A percentile compares a stretch with the other conserved stretches of the same genome.
These are phyloP conservation scores for Bifiguratus adelaidae DNA, from an alignment of 192 early-diverging fungal species.

Conservation along the genomic window DNA sequence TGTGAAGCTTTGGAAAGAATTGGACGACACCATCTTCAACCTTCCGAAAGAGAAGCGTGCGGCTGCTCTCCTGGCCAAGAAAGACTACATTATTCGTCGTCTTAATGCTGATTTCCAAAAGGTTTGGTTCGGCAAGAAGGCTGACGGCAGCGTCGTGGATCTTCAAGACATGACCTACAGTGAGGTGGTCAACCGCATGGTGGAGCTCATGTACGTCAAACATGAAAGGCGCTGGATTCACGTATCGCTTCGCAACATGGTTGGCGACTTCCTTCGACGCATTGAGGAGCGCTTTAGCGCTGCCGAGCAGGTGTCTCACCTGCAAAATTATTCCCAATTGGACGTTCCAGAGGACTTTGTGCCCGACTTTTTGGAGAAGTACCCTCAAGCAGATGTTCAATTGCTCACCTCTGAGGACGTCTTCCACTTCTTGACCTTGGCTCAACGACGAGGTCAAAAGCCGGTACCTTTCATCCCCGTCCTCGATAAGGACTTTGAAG, in stretches of 20 bases:
- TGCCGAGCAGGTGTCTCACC: slow-evolving; percentile 37
- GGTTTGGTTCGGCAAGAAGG: slow-evolving; percentile 90
- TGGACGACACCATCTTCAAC: slow-evolving; percentile 70
- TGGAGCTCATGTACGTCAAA: slow-evolving; percentile 69
- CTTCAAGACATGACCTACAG: slow-evolving; percentile 91
- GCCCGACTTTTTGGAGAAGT: slow-evolving; percentile 55
- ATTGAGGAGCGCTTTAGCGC: slow-evolving; percentile 82
- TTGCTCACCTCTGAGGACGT: slow-evolving; percentile 78
- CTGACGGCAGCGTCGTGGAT: slow-evolving; percentile 60
- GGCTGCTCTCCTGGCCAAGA: slow-evolving; percentile 59
- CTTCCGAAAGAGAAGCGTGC: slow-evolving; percentile 77
- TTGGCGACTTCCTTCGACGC: slow-evolving; percentile 73
- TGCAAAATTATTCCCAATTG: slow-evolving; percentile 52
- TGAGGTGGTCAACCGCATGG: slow-evolving; percentile 72
- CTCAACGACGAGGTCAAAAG: slow-evolving; percentile 69
- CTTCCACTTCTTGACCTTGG: slow-evolving; percentile 68
- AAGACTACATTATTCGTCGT: slow-evolving; percentile 77
- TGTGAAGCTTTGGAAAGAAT: slow-evolving; percentile 63
- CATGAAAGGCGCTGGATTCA: slow-evolving; percentile 76
- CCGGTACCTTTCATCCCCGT: slow-evolving; percentile 84
- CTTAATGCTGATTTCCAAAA: slow-evolving; percentile 88
- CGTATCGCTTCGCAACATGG: slow-evolving; percentile 48
- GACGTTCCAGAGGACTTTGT: slow-evolving; percentile 55
- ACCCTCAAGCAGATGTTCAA: slow-evolving; percentile 58
- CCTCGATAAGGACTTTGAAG: slow-evolving; percentile 81